Evolutionary conservation across 148 eudicot genomes (phyloP), one percentile per base, ranked within the genome.

Genomic region (Arctostaphylos glauca): DNA sequence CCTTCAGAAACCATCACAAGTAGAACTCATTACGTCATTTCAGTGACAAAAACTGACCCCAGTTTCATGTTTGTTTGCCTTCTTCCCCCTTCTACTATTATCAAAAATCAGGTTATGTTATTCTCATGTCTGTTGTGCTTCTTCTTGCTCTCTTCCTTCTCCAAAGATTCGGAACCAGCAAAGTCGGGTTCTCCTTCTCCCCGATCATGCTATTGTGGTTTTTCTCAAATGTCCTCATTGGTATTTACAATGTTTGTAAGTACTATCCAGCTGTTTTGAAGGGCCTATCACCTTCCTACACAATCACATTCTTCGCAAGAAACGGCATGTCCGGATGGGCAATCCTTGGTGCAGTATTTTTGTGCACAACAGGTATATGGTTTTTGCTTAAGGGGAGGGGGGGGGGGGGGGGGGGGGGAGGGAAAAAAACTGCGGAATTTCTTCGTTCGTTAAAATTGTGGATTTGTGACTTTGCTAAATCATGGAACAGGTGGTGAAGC

Each of bases 161-260:
- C 74, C 91, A 89, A 81, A 67, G 68, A 13, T 85, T 64, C 14
- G 91, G 91, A 46, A 89, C 91, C 4, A 77, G 83, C 76, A 85
- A 82, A 87, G 87, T 89, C 3, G 53, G 87, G 66, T 83, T 79
- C 84, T 55, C 64, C 2, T 89, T 89, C 85, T 83, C 91, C 43
- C 91, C 91, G 2, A 79, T 83, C 19, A 87, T 89, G 87, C 67
- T 83, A 23, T 1, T 80, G 49, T 88, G 90, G 90, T 83, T 82
- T 5, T 25, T 19, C 0, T 55, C 86, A 23, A 86, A 83, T 54
- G 77, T 25, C 21, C 6, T 70, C 3, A 54, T 89, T 3, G 91
- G 91, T 2, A 66, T 83, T 0, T 89, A 87, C 80, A 89, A 84
- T 15, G 76, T 89, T 15, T 0, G 72, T 9, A 68, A 50, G 9